phyloP scores from a whole-genome alignment of 2,329 filamentous ascomycete species.

The Curvularia spicifera region DNA sequence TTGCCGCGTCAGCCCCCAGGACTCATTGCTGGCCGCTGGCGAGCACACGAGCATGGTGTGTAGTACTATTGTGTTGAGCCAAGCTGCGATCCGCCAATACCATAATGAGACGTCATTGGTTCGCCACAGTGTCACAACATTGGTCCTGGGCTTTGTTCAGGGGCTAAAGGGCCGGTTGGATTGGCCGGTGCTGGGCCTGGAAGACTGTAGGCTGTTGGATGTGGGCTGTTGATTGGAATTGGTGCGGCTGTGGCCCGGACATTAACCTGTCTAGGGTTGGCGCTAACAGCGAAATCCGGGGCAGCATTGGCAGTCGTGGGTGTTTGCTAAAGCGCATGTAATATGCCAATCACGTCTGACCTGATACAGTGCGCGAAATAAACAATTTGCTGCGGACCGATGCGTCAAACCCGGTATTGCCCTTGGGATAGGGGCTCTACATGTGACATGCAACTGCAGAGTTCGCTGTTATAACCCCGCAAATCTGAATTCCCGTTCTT shows the following conservation, averaged over 20 bases:
- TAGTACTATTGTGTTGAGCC: slow-evolving; percentile 28
- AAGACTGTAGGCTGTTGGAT: slow-evolving; percentile 23
- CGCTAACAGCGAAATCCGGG: slow-evolving; percentile 31
- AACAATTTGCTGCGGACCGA: neutral
- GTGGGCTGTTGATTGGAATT: slow-evolving; percentile 24
- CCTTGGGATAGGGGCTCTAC: slow-evolving; percentile 11
- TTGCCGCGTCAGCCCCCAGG: slow-evolving; percentile 4
- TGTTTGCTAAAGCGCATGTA: slow-evolving; percentile 10
- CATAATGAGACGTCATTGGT: slow-evolving; percentile 26
- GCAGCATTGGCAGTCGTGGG: slow-evolving; percentile 18
- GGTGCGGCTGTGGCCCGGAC: slow-evolving; percentile 25
- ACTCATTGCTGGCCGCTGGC: neutral
- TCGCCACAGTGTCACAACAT: slow-evolving; percentile 26
- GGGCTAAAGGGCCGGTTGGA: slow-evolving; percentile 26
- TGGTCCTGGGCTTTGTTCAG: slow-evolving; percentile 18
- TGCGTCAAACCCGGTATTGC: neutral
- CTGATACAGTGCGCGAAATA: neutral
- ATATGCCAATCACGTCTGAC: slow-evolving; percentile 3
- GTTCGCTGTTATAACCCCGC: slow-evolving; percentile 22
- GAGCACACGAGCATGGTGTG: slow-evolving; percentile 10
- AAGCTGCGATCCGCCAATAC: slow-evolving; percentile 12
- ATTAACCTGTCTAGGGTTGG: slow-evolving; percentile 29
- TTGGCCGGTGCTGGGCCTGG: slow-evolving; percentile 30
- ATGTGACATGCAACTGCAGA: slow-evolving; percentile 3
- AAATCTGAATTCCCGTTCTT: slow-evolving; percentile 27